A percentile compares a stretch with the other conserved stretches of the same genome.
These are phyloP conservation scores for Stephanodiscus triporus DNA, from an alignment of 108 stramenopile genomes.

Conservation along the genomic window DNA sequence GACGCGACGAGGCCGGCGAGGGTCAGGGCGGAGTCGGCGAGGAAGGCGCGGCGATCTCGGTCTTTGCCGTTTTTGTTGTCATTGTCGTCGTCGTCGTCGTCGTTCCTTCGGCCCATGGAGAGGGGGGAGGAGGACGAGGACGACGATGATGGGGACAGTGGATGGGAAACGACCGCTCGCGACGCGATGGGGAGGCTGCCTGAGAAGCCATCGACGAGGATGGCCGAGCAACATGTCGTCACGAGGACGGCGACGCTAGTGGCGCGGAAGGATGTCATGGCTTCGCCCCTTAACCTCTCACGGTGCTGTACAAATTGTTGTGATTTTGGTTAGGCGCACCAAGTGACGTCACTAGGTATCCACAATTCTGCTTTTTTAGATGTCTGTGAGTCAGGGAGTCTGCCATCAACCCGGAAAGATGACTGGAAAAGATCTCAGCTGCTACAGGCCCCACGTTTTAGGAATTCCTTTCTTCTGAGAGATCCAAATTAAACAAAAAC, in stretches of 20 bases:
- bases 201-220: neutral
- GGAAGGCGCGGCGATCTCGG: slow-evolving; percentile 50
- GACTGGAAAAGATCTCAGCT: too few relatives aligned
- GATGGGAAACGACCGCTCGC: neutral
- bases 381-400: too few relatives aligned
- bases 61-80: neutral
- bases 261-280: slow-evolving; percentile 19
- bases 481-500: neutral
- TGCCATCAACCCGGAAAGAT: too few relatives aligned
- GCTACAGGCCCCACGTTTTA: too few relatives aligned
- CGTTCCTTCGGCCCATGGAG: slow-evolving; percentile 9
- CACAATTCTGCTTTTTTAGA: too few relatives aligned
- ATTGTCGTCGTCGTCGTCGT: neutral
- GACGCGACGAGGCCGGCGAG: slow-evolving; percentile 19
- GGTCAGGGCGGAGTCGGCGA: slow-evolving; percentile 24
- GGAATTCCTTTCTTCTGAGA: neutral
- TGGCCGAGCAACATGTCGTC: neutral
- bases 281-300: neutral
- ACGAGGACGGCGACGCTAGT: slow-evolving; percentile 4
- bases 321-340: neutral
- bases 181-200: neutral
- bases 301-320: neutral
- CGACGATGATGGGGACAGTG: neutral
- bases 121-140: slow-evolving; percentile 15
- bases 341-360: too few relatives aligned